Conservation (phyloP, 2,329 filamentous ascomycete genomes). For the Scytalidium sp. region DNA sequence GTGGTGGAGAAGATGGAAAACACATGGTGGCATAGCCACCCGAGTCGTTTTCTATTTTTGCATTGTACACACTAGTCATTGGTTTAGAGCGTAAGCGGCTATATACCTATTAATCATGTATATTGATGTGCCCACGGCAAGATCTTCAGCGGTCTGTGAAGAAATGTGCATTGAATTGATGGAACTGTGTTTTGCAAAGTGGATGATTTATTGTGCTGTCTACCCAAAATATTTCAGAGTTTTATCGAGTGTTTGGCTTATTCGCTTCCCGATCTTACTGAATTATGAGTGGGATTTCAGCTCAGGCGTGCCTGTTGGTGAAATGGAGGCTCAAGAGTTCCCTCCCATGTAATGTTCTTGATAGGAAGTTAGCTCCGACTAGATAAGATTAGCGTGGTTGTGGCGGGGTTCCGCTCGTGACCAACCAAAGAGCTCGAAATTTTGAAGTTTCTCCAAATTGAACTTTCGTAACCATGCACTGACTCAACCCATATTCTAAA, state of each 20-base stretch:
- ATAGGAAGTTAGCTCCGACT: neutral
- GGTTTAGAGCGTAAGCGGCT: neutral
- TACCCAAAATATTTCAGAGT: too few relatives aligned
- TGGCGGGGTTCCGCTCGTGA: neutral
- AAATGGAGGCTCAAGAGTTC: too few relatives aligned
- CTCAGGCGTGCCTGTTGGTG: too few relatives aligned
- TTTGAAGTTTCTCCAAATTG: neutral
- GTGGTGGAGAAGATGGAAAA: constrained; percentile 77
- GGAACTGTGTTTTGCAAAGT: too few relatives aligned
- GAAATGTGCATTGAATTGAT: neutral
- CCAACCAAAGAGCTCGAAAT: neutral
- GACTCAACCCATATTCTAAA: neutral
- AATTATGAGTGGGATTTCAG: too few relatives aligned
- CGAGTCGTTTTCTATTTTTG: neutral
- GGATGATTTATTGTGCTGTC: too few relatives aligned
- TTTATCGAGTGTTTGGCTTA: too few relatives aligned
- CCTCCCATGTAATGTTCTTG: neutral
- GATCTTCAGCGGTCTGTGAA: neutral
- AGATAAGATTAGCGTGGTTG: neutral
- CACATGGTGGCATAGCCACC: constrained; percentile 18
- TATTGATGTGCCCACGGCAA: neutral
- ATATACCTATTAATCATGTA: neutral
- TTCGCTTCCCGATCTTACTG: too few relatives aligned
- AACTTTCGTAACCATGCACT: neutral
- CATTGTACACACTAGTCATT: neutral